Evolutionary conservation across 2,329 filamentous ascomycete species (phyloP).

Genomic region (Pseudocercospora macadamiae): DNA sequence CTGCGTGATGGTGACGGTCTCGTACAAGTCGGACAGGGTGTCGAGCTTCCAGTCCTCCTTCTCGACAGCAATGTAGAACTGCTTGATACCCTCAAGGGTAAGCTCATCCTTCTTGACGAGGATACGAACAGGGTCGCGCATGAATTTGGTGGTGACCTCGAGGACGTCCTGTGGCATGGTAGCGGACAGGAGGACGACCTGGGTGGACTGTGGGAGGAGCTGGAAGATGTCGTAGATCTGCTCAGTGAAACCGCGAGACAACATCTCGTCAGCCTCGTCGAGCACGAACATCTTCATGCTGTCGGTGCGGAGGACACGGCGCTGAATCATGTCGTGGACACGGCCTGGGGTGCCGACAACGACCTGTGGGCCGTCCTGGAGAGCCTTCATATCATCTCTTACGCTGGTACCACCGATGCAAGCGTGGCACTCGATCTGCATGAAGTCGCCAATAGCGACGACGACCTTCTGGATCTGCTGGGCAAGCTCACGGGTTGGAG

Average conservation of each 20-base stretch:
- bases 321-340: slow-evolving; percentile 99
- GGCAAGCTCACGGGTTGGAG: slow-evolving; percentile 96
- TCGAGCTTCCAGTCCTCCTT: slow-evolving; percentile 99
- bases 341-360: slow-evolving; percentile 97
- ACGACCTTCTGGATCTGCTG: slow-evolving; percentile 99
- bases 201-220: slow-evolving; percentile 94
- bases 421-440: slow-evolving; percentile 98
- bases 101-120: slow-evolving; percentile 99
- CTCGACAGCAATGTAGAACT: slow-evolving; percentile 99
- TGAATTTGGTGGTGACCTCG: slow-evolving; percentile 99
- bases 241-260: slow-evolving; percentile 99
- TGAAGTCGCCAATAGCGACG: slow-evolving; percentile 98
- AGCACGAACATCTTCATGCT: slow-evolving; percentile 99
- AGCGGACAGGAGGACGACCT: slow-evolving; percentile 96
- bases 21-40: slow-evolving; percentile 97
- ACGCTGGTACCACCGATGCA: slow-evolving; percentile 99
- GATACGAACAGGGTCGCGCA: slow-evolving; percentile 98
- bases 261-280: slow-evolving; percentile 99
- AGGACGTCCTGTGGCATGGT: slow-evolving; percentile 99
- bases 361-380: slow-evolving; percentile 93
- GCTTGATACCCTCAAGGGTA: slow-evolving; percentile 99
- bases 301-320: slow-evolving; percentile 94
- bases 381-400: slow-evolving; percentile 97
- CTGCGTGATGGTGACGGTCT: slow-evolving; percentile 99
- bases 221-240: slow-evolving; percentile 99